A percentile compares a stretch with the other conserved stretches of the same genome.
Conservation (phyloP, 768 basidiomycete genomes). For the Hebeloma cylindrosporum region DNA sequence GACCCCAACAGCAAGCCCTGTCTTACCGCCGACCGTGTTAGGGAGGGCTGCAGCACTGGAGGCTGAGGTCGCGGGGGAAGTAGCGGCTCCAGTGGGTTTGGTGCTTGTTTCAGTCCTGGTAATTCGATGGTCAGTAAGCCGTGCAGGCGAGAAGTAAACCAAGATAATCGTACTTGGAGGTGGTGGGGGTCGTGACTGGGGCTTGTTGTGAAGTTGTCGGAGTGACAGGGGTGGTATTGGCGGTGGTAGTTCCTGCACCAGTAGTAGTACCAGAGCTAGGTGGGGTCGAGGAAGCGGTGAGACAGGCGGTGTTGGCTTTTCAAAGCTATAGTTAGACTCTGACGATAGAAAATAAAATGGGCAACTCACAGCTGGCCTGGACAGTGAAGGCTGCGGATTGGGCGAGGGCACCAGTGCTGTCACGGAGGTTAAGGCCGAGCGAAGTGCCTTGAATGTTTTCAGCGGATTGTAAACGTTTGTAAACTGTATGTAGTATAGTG, state of each 20-base stretch:
- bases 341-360: neutral
- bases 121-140: too few relatives aligned
- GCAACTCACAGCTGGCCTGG: slow-evolving; percentile 47
- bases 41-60: neutral
- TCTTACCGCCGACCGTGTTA: slow-evolving; percentile 8
- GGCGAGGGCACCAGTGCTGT: slow-evolving; percentile 48
- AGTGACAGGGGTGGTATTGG: slow-evolving; percentile 15
- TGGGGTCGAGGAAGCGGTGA: slow-evolving; percentile 9
- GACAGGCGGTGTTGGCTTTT: slow-evolving; percentile 15
- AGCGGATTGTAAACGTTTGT: neutral
- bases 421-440: slow-evolving; percentile 61
- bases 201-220: slow-evolving; percentile 13
- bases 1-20: slow-evolving; percentile 5
- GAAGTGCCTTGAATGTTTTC: slow-evolving; percentile 46
- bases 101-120: too few relatives aligned
- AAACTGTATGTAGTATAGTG: neutral
- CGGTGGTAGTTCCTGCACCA: slow-evolving; percentile 18
- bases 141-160: too few relatives aligned
- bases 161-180: slow-evolving; percentile 9
- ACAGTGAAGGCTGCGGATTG: slow-evolving; percentile 58
- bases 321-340: neutral
- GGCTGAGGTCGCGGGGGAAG: neutral
- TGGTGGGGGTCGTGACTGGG: slow-evolving; percentile 6
- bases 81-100: neutral
- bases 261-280: slow-evolving; percentile 16